phyloP scores from a whole-genome alignment of 768 basidiomycete species.

The Termitomyces sp. region DNA sequence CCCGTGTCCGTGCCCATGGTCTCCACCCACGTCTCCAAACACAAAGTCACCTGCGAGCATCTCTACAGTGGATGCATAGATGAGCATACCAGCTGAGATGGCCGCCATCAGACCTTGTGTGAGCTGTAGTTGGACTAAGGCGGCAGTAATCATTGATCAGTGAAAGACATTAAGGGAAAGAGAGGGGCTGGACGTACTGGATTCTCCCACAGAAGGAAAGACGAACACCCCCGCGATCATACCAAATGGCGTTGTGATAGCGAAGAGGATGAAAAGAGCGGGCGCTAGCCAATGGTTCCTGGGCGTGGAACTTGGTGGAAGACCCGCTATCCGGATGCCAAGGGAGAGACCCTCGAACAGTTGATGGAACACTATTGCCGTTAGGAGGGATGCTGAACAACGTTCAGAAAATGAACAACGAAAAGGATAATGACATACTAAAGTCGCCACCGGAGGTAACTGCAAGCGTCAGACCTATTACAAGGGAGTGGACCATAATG shows the following conservation, averaged over 20 bases:
- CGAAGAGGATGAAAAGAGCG: slow-evolving; percentile 57
- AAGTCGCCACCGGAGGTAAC: slow-evolving; percentile 69
- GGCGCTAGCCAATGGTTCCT: slow-evolving; percentile 39
- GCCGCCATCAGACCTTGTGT: slow-evolving; percentile 75
- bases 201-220: slow-evolving; percentile 25
- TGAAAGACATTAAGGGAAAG: not conserved
- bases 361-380: slow-evolving; percentile 78
- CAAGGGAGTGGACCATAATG: slow-evolving; percentile 81
- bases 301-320: slow-evolving; percentile 37
- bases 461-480: slow-evolving; percentile 75
- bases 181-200: not conserved
- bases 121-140: slow-evolving; percentile 46
- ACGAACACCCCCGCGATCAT: slow-evolving; percentile 54
- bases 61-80: slow-evolving; percentile 79
- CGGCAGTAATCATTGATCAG: not conserved
- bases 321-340: slow-evolving; percentile 71
- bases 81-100: slow-evolving; percentile 80
- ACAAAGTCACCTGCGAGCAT: slow-evolving; percentile 87
- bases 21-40: slow-evolving; percentile 53
- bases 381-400: slow-evolving; percentile 57
- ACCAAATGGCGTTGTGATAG: slow-evolving; percentile 68
- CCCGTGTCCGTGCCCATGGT: slow-evolving; percentile 23
- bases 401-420: not conserved
- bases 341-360: slow-evolving; percentile 81
- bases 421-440: slow-evolving; percentile 36